Percentiles rank a stretch among this genome's conserved stretches.
phyloP scores from a whole-genome alignment of 2,329 filamentous ascomycete species.

The Fusarium tanahbumbuense region DNA sequence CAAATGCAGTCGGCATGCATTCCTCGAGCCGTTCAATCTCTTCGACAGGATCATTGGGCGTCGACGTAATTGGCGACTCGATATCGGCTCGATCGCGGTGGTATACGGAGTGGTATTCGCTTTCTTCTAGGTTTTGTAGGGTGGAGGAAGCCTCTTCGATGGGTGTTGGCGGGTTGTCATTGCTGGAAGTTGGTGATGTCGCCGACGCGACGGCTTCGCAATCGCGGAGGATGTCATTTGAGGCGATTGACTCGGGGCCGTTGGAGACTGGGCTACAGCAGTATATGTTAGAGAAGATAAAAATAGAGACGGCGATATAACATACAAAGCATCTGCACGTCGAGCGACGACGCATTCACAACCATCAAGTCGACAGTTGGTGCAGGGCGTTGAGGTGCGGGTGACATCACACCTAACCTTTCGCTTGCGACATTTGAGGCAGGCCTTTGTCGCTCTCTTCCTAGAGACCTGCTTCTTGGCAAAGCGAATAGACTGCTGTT shows the following conservation, averaged over 20 bases:
- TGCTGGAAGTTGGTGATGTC: conserved; percentile 14
- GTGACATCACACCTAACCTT: conserved; percentile 43
- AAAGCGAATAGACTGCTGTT: conserved; percentile 28
- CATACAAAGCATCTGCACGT: conserved; percentile 27
- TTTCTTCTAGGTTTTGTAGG: conserved; percentile 1
- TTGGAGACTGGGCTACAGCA: conserved; percentile 3
- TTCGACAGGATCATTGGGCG: not conserved
- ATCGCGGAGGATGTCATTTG: conserved; percentile 4
- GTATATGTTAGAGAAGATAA: not conserved
- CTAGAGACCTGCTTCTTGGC: conserved; percentile 38
- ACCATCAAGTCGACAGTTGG: conserved; percentile 40
- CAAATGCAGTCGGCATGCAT: not conserved
- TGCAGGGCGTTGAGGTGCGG: conserved; percentile 34
- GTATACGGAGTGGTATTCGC: not conserved
- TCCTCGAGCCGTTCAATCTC: not conserved
- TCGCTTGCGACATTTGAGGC: conserved; percentile 38
- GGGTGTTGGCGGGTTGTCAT: conserved; percentile 9
- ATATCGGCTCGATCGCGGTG: conserved; percentile 9
- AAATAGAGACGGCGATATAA: not conserved
- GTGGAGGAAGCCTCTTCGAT: conserved; percentile 10
- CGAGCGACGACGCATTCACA: conserved; percentile 30
- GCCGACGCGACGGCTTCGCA: conserved; percentile 16
- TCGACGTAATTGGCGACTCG: not conserved
- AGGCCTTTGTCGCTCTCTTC: conserved; percentile 38
- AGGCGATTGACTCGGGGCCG: not conserved